Conservation (phyloP, 1,284 basidiomycete species). For the Cutaneotrichosporon sp. region DNA sequence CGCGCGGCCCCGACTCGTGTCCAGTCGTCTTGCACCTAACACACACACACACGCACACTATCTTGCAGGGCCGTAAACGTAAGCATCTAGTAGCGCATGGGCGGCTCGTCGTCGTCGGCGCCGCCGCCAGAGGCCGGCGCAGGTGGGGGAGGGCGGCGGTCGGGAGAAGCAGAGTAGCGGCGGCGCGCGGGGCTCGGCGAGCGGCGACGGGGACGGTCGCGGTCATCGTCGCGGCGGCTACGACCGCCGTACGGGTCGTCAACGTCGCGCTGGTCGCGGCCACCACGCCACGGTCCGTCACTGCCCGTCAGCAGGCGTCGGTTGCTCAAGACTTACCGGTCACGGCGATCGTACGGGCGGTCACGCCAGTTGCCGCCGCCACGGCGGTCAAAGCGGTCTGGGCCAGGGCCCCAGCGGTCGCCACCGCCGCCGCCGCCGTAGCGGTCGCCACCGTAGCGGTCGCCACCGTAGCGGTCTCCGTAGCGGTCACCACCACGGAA, state of each 20-base stretch:
- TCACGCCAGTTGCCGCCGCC: slow-evolving; percentile 9
- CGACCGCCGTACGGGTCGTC: slow-evolving; percentile 38
- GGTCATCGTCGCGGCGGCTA: slow-evolving; percentile 30
- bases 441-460: slow-evolving; percentile 30
- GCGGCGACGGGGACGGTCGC: slow-evolving; percentile 14
- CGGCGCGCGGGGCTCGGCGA: slow-evolving; percentile 21
- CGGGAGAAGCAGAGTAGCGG: slow-evolving; percentile 33
- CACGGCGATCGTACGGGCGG: slow-evolving; percentile 50
- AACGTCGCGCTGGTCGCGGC: slow-evolving; percentile 16
- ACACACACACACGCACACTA: neutral
- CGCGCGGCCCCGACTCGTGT: neutral
- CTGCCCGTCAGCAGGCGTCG: neutral
- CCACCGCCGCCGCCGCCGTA: slow-evolving; percentile 24
- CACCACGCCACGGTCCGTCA: slow-evolving; percentile 7
- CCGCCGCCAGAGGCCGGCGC: neutral
- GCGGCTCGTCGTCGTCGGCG: neutral
- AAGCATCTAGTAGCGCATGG: neutral
- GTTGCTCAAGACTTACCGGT: slow-evolving; percentile 19
- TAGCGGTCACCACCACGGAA: slow-evolving; percentile 17
- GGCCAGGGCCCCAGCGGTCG: slow-evolving; percentile 30
- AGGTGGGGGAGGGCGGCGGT: slow-evolving; percentile 28
- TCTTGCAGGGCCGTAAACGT: neutral
- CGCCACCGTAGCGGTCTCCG: slow-evolving; percentile 25
- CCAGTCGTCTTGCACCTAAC: neutral
- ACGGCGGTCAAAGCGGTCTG: slow-evolving; percentile 20